A percentile compares a stretch with the other conserved stretches of the same genome.
phyloP scores from a whole-genome alignment of 2,329 filamentous ascomycete genomes.

The Cercospora sp. region DNA sequence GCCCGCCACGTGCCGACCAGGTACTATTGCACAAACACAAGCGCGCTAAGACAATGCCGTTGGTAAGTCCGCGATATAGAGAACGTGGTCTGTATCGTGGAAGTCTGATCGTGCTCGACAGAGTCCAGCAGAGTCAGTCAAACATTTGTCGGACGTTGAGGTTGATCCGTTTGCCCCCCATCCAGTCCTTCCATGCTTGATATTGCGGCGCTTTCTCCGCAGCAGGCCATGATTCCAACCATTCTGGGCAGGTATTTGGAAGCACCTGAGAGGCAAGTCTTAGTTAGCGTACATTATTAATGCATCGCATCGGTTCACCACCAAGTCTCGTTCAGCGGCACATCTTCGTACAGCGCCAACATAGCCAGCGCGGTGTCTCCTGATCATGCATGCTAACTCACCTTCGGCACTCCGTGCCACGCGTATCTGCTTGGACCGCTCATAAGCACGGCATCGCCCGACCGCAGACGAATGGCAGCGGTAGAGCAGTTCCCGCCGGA shows the following conservation, averaged over 20 bases:
- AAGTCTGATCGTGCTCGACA: background rate
- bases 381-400: conserved; percentile 42
- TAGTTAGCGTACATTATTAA: background rate
- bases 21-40: background rate
- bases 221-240: conserved; percentile 73
- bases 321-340: background rate
- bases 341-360: background rate
- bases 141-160: conserved; percentile 89
- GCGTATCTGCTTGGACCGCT: conserved; percentile 76
- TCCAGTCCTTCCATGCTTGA: conserved; percentile 79
- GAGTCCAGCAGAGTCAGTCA: conserved; percentile 12
- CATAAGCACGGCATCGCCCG: conserved; percentile 92
- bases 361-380: background rate
- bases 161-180: conserved; percentile 84
- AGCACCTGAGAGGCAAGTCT: conserved; percentile 42
- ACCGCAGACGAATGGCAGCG: conserved; percentile 68
- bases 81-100: background rate
- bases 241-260: conserved; percentile 72
- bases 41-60: background rate
- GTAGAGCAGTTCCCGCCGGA: conserved; percentile 33
- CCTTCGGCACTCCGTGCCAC: conserved; percentile 93
- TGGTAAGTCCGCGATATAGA: background rate
- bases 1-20: conserved; percentile 1
- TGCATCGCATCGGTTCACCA: background rate
- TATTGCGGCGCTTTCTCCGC: conserved; percentile 47